Conservation (phyloP, 2,329 filamentous ascomycete genomes). For the Leptographium procerum region DNA sequence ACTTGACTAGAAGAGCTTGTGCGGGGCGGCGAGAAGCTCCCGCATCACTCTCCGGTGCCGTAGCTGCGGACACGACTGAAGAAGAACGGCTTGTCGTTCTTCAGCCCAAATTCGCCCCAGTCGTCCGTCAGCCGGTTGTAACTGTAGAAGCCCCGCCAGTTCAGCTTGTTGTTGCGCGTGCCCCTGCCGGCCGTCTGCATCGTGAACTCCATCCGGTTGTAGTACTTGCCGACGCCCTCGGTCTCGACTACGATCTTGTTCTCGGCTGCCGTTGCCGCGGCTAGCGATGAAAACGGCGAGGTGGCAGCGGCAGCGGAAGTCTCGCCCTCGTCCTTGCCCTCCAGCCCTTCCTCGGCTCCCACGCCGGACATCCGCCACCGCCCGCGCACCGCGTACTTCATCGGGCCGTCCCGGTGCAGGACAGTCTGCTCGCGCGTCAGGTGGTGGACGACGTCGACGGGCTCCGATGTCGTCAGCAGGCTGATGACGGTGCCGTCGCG, state of each 20-base stretch:
- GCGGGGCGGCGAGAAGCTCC: neutral
- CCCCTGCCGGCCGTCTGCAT: constrained; percentile 53
- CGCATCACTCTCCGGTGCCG: constrained; percentile 9
- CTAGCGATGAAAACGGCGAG: constrained; percentile 2
- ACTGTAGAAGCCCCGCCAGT: constrained; percentile 84
- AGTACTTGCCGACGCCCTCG: constrained; percentile 73
- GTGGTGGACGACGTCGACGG: constrained; percentile 76
- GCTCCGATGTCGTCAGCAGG: constrained; percentile 70
- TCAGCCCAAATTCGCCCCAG: constrained; percentile 66
- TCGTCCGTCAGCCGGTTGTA: constrained; percentile 85
- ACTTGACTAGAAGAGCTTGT: neutral
- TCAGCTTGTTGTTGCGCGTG: constrained; percentile 71
- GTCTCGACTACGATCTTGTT: constrained; percentile 75
- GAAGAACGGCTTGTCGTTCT: constrained; percentile 54
- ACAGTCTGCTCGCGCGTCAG: constrained; percentile 60
- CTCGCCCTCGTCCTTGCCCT: constrained; percentile 21
- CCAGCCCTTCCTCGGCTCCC: constrained; percentile 9
- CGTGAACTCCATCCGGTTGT: constrained; percentile 70
- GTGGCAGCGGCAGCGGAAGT: too few relatives aligned
- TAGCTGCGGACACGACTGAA: constrained; percentile 58
- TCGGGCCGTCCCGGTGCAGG: constrained; percentile 30
- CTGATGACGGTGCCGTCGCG: constrained; percentile 77
- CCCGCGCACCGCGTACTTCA: constrained; percentile 56
- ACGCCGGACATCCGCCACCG: constrained; percentile 36
- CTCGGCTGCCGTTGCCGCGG: constrained; percentile 35